phyloP scores from a whole-genome alignment of 306 rosid genomes.

The Trifolium subterraneum region DNA sequence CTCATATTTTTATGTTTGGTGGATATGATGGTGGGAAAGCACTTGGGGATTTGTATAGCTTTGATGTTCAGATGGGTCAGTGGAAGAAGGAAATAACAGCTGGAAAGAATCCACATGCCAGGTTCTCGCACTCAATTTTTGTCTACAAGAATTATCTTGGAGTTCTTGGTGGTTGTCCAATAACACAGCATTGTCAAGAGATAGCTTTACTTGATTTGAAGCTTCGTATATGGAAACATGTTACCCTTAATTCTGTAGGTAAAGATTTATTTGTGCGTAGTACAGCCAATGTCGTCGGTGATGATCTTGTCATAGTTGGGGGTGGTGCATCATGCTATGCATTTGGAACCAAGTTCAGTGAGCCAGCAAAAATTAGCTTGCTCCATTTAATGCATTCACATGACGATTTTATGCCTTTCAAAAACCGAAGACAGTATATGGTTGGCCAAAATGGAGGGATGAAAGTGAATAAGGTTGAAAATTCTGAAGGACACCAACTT shows the following conservation, averaged over 20 bases:
- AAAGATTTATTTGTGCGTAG: slow-evolving; percentile 88
- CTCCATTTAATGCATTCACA: slow-evolving; percentile 47
- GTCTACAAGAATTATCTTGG: slow-evolving; percentile 74
- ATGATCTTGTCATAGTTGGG: slow-evolving; percentile 78
- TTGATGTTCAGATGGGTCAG: slow-evolving; percentile 61
- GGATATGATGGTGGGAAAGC: slow-evolving; percentile 82
- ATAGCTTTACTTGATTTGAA: slow-evolving; percentile 80
- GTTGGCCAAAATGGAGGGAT: slow-evolving; percentile 44
- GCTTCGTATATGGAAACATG: slow-evolving; percentile 65
- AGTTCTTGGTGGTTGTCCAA: slow-evolving; percentile 91
- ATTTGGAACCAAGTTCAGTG: slow-evolving; percentile 94
- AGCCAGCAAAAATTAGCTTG: slow-evolving; percentile 75
- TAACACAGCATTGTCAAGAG: slow-evolving; percentile 76
- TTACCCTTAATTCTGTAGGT: slow-evolving; percentile 64
- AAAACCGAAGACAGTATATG: slow-evolving; percentile 35
- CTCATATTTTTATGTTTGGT: slow-evolving; percentile 73
- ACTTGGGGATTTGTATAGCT: slow-evolving; percentile 84
- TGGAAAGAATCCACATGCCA: slow-evolving; percentile 83
- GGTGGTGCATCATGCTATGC: slow-evolving; percentile 98
- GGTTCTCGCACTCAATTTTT: slow-evolving; percentile 94
- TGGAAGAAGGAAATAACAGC: slow-evolving; percentile 75
- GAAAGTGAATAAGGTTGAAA: slow-evolving; percentile 36
- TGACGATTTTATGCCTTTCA: slow-evolving; percentile 45
- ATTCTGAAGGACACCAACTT: slow-evolving; percentile 38
- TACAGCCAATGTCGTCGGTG: slow-evolving; percentile 70